Evolutionary conservation across 2,329 filamentous ascomycete genomes (phyloP).

Genomic region (Cladophialophora immunda): DNA sequence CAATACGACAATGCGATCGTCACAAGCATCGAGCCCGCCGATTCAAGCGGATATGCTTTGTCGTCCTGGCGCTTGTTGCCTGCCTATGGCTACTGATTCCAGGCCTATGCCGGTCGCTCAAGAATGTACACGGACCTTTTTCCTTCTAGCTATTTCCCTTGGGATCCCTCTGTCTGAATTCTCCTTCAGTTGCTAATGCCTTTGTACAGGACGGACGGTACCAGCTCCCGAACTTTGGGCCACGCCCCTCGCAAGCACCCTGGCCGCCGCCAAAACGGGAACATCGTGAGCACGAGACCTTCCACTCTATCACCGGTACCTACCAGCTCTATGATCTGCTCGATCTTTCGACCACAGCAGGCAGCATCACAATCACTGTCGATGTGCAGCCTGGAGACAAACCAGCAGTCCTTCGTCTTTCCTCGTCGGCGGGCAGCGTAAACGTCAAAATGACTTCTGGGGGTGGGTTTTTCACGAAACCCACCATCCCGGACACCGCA

Average conservation of each 20-base stretch:
- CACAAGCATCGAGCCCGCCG: constrained; percentile 31
- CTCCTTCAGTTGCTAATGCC: constrained; percentile 10
- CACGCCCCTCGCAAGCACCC: constrained; percentile 11
- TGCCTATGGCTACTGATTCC: constrained; percentile 38
- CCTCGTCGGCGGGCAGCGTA: constrained; percentile 43
- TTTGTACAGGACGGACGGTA: constrained; percentile 25
- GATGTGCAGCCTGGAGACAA: constrained; percentile 46
- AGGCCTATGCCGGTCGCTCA: constrained; percentile 32
- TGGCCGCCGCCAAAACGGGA: constrained; percentile 33
- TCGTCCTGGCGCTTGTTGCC: constrained; percentile 28
- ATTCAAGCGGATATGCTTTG: constrained; percentile 31
- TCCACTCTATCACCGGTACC: constrained; percentile 41
- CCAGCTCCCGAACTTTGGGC: constrained; percentile 25
- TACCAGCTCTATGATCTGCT: constrained; percentile 47
- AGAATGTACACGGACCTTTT: constrained; percentile 30
- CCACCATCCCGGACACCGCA: constrained; percentile 11
- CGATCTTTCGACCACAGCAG: constrained; percentile 44
- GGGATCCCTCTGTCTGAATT: neutral
- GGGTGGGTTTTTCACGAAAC: constrained; percentile 36
- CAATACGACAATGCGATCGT: constrained; percentile 3
- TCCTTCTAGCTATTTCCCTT: constrained; percentile 2
- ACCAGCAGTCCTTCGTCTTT: constrained; percentile 44
- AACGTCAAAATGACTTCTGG: constrained; percentile 38
- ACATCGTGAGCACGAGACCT: constrained; percentile 37
- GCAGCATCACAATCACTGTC: constrained; percentile 44